phyloP scores from a whole-genome alignment of 2,329 filamentous ascomycete genomes.

The Teratosphaeria viscida region DNA sequence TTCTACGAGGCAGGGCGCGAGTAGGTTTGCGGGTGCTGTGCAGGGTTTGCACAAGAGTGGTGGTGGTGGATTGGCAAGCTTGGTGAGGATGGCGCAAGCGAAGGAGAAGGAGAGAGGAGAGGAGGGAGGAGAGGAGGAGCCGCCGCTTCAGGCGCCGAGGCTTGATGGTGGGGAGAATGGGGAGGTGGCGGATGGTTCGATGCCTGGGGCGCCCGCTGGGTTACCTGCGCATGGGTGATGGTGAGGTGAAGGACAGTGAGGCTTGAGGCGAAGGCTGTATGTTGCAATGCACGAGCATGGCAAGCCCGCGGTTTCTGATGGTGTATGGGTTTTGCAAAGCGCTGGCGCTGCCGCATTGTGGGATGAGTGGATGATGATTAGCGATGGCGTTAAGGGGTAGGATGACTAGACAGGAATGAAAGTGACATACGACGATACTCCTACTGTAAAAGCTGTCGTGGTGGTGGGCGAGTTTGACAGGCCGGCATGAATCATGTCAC shows the following conservation, averaged over 20 bases:
- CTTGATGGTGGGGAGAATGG: neutral
- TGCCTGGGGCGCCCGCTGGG: neutral
- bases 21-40: neutral
- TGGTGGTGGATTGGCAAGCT: constrained; percentile 1
- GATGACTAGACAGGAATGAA: too few species aligned
- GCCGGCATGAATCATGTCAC: neutral
- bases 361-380: neutral
- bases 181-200: neutral
- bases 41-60: neutral
- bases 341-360: neutral
- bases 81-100: constrained; percentile 2
- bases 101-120: neutral
- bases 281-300: neutral
- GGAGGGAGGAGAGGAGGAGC: neutral
- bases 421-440: neutral
- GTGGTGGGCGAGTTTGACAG: neutral
- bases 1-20: neutral
- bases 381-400: neutral
- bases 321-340: neutral
- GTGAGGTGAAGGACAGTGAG: neutral
- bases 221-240: neutral
- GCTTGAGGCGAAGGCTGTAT: neutral
- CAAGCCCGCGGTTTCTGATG: neutral
- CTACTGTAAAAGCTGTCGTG: neutral
- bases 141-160: constrained; percentile 1